Evolutionary conservation across 1,284 basidiomycete species (phyloP).

Genomic region (Ceratobasidium sp.): DNA sequence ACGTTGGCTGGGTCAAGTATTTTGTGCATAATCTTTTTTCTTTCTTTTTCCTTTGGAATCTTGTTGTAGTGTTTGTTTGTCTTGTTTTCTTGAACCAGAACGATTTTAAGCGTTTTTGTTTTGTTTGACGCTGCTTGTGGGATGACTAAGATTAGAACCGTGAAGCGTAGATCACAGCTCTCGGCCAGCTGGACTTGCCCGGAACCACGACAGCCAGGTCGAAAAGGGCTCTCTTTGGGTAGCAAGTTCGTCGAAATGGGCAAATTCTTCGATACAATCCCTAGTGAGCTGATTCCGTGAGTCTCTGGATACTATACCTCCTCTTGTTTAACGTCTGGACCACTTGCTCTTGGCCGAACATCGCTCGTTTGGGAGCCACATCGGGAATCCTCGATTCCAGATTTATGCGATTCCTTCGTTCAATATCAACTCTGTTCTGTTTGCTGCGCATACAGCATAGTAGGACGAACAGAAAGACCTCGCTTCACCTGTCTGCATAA

Average conservation of each 20-base stretch:
- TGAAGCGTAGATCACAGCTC: slow-evolving; percentile 8
- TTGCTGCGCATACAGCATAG: slow-evolving; percentile 26
- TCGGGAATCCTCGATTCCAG: not conserved
- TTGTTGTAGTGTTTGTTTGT: slow-evolving; percentile 26
- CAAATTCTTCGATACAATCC: slow-evolving; percentile 65
- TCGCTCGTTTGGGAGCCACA: not conserved
- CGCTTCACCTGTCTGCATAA: not conserved
- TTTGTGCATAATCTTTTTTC: slow-evolving; percentile 16
- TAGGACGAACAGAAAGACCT: not conserved
- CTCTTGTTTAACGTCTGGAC: not conserved
- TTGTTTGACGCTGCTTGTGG: not conserved
- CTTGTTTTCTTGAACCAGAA: slow-evolving; percentile 3
- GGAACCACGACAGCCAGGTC: slow-evolving; percentile 4
- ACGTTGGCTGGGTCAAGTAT: not conserved
- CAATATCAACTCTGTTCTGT: not conserved
- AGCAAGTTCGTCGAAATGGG: slow-evolving; percentile 59
- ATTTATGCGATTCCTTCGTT: not conserved
- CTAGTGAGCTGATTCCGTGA: slow-evolving; percentile 59
- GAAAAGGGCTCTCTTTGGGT: not conserved
- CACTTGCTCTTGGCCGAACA: not conserved
- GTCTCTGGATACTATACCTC: not conserved
- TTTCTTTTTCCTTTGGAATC: slow-evolving; percentile 26
- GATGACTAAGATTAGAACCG: not conserved
- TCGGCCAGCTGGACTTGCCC: slow-evolving; percentile 1
- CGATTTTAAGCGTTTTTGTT: not conserved